A percentile compares a stretch with the other conserved stretches of the same genome.
phyloP scores from a whole-genome alignment of 352 stramenopile genomes.

The Phytophthora megakarya region DNA sequence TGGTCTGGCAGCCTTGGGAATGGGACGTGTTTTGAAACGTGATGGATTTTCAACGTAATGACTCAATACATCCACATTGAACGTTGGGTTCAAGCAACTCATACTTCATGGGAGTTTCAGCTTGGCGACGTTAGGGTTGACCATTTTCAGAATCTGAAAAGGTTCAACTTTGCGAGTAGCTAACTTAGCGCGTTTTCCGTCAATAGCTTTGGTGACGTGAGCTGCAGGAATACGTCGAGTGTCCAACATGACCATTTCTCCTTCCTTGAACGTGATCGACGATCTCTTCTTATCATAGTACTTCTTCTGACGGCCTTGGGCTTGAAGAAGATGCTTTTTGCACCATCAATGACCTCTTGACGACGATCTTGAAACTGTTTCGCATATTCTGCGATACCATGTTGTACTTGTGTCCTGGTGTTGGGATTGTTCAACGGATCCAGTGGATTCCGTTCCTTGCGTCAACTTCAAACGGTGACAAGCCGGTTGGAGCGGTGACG shows the following conservation, averaged over 20 bases:
- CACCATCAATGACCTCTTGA: constrained; percentile 12
- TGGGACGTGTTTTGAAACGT: background rate
- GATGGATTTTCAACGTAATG: background rate
- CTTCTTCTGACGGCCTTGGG: constrained; percentile 18
- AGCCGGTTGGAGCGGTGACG: background rate
- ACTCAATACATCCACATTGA: too few relatives aligned
- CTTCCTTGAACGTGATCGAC: too few relatives aligned
- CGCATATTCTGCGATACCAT: constrained; percentile 17
- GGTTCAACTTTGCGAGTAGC: constrained; percentile 10
- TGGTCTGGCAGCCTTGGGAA: too few relatives aligned
- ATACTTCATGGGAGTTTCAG: constrained; percentile 4
- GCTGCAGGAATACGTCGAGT: constrained; percentile 6
- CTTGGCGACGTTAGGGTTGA: constrained; percentile 1
- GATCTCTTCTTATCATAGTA: constrained; percentile 11
- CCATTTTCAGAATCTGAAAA: constrained; percentile 9
- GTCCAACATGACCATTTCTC: constrained; percentile 11
- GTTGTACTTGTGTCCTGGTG: constrained; percentile 15
- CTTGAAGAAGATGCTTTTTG: background rate
- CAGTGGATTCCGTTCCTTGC: background rate
- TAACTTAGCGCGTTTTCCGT: constrained; percentile 12
- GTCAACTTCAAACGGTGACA: background rate
- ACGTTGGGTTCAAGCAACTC: background rate
- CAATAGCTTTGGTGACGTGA: constrained; percentile 7
- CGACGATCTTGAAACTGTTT: constrained; percentile 2
- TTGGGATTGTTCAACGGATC: background rate